Evolutionary conservation across 2,329 filamentous ascomycete genomes (phyloP).

Genomic region (Dothideomycetes sp.): DNA sequence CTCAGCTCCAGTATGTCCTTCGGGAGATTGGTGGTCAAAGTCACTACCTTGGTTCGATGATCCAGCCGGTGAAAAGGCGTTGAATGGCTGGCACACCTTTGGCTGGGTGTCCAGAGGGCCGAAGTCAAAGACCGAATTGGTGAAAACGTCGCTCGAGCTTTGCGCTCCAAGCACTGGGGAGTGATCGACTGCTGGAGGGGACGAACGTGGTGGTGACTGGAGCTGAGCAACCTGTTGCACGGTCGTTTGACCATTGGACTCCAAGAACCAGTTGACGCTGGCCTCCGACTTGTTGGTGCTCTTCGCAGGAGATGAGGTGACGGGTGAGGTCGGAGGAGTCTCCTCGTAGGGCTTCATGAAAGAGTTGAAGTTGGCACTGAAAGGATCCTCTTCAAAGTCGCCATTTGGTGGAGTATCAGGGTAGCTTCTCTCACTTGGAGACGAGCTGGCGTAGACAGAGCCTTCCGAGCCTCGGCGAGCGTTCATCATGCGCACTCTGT

Average conservation of each 20-base stretch:
- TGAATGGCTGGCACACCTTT: slow-evolving; percentile 3
- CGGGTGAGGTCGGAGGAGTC: slow-evolving; percentile 11
- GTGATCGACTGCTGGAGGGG: slow-evolving; percentile 3
- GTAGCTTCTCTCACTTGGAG: slow-evolving; percentile 7
- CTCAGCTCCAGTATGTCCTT: background rate
- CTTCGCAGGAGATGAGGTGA: slow-evolving; percentile 6
- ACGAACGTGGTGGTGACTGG: background rate
- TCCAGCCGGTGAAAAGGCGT: slow-evolving; percentile 7
- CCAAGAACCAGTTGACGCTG: background rate
- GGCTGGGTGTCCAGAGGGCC: slow-evolving; percentile 10
- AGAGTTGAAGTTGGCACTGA: slow-evolving; percentile 5
- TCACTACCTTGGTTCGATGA: slow-evolving; percentile 5
- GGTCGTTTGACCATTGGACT: slow-evolving; percentile 1
- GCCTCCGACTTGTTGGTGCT: background rate
- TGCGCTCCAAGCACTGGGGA: slow-evolving; percentile 6
- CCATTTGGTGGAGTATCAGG: slow-evolving; percentile 9
- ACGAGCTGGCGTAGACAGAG: slow-evolving; percentile 8
- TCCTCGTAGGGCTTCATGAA: slow-evolving; percentile 8
- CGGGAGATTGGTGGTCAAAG: slow-evolving; percentile 2
- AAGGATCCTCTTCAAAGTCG: slow-evolving; percentile 7
- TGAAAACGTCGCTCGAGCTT: slow-evolving; percentile 5
- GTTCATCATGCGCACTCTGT: slow-evolving; percentile 36
- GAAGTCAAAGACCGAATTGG: slow-evolving; percentile 9
- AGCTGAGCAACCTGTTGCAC: background rate
- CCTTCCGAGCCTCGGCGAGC: slow-evolving; percentile 9